A percentile compares a stretch with the other conserved stretches of the same genome.
phyloP scores from a whole-genome alignment of 2,329 filamentous ascomycete genomes.

The Aspergillus sergii region DNA sequence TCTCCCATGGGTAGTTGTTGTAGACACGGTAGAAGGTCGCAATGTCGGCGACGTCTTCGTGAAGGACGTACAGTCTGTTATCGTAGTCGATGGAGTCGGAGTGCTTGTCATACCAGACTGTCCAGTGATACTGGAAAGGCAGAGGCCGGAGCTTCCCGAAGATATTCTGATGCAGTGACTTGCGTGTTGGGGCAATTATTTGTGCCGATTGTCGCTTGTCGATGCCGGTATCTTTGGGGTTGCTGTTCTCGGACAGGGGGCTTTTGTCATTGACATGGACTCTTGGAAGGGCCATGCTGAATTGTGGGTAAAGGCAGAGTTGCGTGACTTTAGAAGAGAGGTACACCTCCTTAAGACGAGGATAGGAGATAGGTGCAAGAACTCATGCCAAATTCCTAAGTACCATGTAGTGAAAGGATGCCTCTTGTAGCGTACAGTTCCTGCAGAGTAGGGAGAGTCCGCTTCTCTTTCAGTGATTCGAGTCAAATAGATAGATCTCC shows the following conservation, averaged over 20 bases:
- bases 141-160: conserved; percentile 49
- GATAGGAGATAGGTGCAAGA: background rate
- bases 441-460: background rate
- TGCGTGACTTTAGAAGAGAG: background rate
- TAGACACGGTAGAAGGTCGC: conserved; percentile 73
- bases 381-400: background rate
- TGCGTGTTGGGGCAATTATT: conserved; percentile 27
- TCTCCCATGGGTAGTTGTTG: conserved; percentile 77
- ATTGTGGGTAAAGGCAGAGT: background rate
- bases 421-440: background rate
- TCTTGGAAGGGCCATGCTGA: conserved; percentile 26
- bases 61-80: conserved; percentile 40
- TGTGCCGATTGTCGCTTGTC: background rate
- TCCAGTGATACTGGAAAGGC: conserved; percentile 52
- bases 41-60: conserved; percentile 46
- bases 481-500: background rate
- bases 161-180: conserved; percentile 46
- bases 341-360: background rate
- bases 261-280: conserved; percentile 25
- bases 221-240: conserved; percentile 7
- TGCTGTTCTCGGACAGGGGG: conserved; percentile 20
- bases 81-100: conserved; percentile 33
- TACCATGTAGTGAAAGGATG: background rate
- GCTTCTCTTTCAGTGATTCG: background rate
- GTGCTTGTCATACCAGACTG: conserved; percentile 51